Evolutionary conservation across 495 filamentous ascomycete genomes (phyloP).

Genomic region (Penicillium verhagenii): DNA sequence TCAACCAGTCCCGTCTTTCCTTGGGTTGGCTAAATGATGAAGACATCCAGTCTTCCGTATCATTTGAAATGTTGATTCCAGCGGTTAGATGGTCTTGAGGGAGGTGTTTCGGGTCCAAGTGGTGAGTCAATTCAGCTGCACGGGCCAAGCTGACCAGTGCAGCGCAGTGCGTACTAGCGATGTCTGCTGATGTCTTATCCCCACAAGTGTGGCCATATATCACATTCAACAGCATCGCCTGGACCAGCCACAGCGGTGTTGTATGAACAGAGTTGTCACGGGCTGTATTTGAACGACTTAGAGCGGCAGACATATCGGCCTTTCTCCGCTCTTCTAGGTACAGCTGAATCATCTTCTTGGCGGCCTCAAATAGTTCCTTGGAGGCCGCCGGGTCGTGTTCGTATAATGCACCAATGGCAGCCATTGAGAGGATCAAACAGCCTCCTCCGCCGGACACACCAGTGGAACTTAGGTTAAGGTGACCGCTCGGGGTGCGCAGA

Average conservation of each 20-base stretch:
- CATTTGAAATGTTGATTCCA: constrained; percentile 13
- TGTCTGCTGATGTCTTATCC: constrained; percentile 85
- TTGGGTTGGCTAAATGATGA: constrained; percentile 52
- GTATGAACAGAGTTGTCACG: constrained; percentile 69
- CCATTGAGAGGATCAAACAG: constrained; percentile 91
- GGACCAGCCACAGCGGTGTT: constrained; percentile 95
- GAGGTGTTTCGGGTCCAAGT: constrained; percentile 40
- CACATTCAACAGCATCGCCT: constrained; percentile 96
- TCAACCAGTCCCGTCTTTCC: constrained; percentile 80
- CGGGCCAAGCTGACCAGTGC: constrained; percentile 88
- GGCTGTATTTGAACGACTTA: constrained; percentile 58
- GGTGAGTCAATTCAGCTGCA: constrained; percentile 69
- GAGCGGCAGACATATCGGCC: constrained; percentile 78
- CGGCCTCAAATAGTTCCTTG: constrained; percentile 85
- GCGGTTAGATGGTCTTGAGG: constrained; percentile 38
- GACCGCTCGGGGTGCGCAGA: constrained; percentile 51
- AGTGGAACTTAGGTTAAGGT: constrained; percentile 56
- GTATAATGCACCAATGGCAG: constrained; percentile 93
- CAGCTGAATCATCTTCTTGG: constrained; percentile 91
- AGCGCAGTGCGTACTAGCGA: constrained; percentile 87
- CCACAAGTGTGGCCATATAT: constrained; percentile 96
- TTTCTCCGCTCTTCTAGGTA: constrained; percentile 93
- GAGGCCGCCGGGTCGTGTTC: constrained; percentile 78
- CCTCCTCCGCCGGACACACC: constrained; percentile 78
- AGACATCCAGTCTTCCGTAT: constrained; percentile 30